Conservation (phyloP, 345 rosid species). For the Salix suchowensis region DNA sequence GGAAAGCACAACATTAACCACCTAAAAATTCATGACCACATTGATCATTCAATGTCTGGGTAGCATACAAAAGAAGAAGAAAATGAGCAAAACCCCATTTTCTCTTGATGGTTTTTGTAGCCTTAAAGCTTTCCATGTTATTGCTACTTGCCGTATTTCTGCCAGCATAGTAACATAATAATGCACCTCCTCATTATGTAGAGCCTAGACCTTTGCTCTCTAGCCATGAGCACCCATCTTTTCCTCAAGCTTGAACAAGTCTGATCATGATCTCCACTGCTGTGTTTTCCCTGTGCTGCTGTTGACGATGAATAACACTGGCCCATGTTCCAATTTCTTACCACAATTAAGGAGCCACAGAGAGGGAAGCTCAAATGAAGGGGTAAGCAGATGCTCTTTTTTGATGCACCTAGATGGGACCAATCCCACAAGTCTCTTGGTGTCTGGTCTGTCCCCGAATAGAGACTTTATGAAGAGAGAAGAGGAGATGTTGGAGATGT, state of each 20-base stretch:
- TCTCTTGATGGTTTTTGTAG: background rate
- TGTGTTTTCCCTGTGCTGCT: background rate
- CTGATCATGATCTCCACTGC: background rate
- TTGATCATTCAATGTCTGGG: background rate
- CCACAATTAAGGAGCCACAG: background rate
- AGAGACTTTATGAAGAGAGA: background rate
- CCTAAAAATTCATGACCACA: background rate
- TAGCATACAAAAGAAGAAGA: background rate
- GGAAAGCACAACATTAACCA: too few relatives aligned
- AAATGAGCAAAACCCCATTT: background rate
- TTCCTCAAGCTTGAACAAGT: slow-evolving; percentile 16
- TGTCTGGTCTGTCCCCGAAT: background rate
- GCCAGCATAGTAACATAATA: slow-evolving; percentile 28
- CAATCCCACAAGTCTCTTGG: background rate
- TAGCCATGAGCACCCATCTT: slow-evolving; percentile 21
- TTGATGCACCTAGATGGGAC: background rate
- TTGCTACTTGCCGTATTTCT: slow-evolving; percentile 21
- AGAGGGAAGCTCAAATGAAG: background rate
- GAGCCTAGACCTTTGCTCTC: slow-evolving; percentile 25
- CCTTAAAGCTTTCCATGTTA: background rate
- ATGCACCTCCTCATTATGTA: slow-evolving; percentile 29
- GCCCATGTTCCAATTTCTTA: background rate
- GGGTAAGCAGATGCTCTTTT: background rate
- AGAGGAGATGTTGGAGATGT: background rate
- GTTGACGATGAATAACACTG: slow-evolving; percentile 14